Percentiles rank a stretch among this genome's conserved stretches.
These are phyloP conservation scores for Diospyros kaki DNA, from an alignment of 148 eudicot genomes.

Conservation along the genomic window DNA sequence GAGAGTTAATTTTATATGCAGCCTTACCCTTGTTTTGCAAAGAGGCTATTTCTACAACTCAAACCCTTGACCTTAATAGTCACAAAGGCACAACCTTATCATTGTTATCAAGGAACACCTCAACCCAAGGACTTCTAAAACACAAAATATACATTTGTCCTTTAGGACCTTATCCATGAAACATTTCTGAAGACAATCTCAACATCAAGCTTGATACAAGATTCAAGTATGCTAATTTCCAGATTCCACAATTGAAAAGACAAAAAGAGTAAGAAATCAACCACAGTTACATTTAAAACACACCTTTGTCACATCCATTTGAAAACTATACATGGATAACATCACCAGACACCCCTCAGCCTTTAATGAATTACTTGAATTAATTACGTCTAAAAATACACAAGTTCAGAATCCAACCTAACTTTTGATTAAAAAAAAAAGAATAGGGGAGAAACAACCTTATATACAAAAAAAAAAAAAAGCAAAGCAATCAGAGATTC, in stretches of 20 bases:
- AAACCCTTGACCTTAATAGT: too few relatives aligned
- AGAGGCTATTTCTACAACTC: too few relatives aligned
- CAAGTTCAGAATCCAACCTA: background rate
- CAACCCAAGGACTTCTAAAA: too few relatives aligned
- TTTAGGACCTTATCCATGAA: too few relatives aligned
- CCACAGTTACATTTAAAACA: background rate
- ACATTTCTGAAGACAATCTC: background rate
- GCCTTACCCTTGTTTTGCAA: too few relatives aligned
- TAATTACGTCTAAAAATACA: background rate
- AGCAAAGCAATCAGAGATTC: background rate
- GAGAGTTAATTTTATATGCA: too few relatives aligned
- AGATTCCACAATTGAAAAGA: background rate
- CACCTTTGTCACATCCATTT: background rate
- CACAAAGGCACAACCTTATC: too few relatives aligned
- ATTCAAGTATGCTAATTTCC: background rate
- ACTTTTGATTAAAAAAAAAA: too few relatives aligned
- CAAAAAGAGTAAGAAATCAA: background rate
- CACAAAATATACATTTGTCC: too few relatives aligned
- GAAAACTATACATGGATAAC: background rate
- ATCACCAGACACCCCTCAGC: background rate
- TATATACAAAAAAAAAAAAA: background rate
- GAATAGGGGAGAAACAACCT: background rate
- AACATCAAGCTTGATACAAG: background rate
- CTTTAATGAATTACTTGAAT: background rate
- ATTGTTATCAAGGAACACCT: too few relatives aligned